phyloP scores from a whole-genome alignment of 148 eudicot species.

The Silene conica region DNA sequence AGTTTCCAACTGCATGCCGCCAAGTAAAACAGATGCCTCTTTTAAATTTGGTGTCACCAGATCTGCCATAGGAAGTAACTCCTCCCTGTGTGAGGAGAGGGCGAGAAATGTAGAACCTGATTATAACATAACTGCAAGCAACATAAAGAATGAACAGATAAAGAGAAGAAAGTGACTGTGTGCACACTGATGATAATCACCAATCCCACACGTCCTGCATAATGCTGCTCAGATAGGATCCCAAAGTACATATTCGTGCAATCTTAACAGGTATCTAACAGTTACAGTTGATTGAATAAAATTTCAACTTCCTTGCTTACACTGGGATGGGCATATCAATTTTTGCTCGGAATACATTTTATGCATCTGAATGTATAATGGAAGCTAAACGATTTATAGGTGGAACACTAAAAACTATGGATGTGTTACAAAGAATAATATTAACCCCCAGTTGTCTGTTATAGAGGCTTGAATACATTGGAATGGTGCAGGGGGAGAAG shows the following conservation, averaged over 20 bases:
- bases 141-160: background rate
- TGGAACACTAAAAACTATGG: too few species aligned
- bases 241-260: background rate
- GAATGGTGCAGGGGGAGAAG: too few species aligned
- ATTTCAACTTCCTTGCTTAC: background rate
- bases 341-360: too few species aligned
- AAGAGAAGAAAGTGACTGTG: background rate
- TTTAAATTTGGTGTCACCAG: slow-evolving; percentile 84
- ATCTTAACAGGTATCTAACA: background rate
- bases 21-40: slow-evolving; percentile 87
- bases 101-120: background rate
- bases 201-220: background rate
- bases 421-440: too few species aligned
- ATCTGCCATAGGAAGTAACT: slow-evolving; percentile 78
- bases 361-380: too few species aligned
- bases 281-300: background rate
- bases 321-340: background rate
- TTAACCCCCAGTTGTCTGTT: too few species aligned
- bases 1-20: slow-evolving; percentile 57
- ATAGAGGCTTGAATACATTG: too few species aligned
- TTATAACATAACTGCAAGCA: background rate
- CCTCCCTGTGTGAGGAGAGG: slow-evolving; percentile 41
- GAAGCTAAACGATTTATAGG: background rate
- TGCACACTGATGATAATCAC: slow-evolving; percentile 1
- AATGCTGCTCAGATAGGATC: background rate